Conservation (phyloP, 139 green algal genomes). For the Haematococcus lacustris region DNA sequence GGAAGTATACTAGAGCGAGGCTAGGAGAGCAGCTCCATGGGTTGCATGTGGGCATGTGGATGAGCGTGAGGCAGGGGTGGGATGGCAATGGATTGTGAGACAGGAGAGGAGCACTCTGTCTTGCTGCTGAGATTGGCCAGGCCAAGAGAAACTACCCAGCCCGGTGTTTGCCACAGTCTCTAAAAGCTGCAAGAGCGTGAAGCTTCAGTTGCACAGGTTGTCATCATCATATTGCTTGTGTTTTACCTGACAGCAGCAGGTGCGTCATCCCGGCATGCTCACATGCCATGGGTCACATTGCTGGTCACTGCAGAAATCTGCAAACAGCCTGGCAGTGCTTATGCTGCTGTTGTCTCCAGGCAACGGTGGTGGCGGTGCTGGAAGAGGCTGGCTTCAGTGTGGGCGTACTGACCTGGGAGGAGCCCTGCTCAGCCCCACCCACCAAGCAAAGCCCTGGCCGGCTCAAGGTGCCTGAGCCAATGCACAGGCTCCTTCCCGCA, state of each 20-base stretch:
- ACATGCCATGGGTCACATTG: neutral
- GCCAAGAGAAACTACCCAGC: too few relatives aligned
- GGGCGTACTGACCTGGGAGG: neutral
- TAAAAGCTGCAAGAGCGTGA: neutral
- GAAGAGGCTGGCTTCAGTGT: neutral
- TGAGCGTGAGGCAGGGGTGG: too few relatives aligned
- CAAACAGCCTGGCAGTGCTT: too few relatives aligned
- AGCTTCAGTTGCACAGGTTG: neutral
- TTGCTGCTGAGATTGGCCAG: too few relatives aligned
- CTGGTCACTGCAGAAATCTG: too few relatives aligned
- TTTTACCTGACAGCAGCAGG: neutral
- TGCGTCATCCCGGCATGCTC: neutral
- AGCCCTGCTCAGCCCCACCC: neutral
- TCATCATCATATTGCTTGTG: too few relatives aligned
- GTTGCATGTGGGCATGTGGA: neutral
- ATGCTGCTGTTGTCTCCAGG: neutral
- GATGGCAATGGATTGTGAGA: too few relatives aligned
- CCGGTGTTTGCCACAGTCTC: too few relatives aligned
- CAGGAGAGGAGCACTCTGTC: too few relatives aligned
- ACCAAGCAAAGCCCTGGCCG: neutral
- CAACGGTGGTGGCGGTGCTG: neutral
- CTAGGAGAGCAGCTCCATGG: neutral
- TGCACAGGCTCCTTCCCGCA: neutral
- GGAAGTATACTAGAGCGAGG: neutral
- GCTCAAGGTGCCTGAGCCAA: neutral